Base-by-base conservation (phyloP, 2,329 filamentous ascomycete genomes). In the Claviceps arundinis region DNA sequence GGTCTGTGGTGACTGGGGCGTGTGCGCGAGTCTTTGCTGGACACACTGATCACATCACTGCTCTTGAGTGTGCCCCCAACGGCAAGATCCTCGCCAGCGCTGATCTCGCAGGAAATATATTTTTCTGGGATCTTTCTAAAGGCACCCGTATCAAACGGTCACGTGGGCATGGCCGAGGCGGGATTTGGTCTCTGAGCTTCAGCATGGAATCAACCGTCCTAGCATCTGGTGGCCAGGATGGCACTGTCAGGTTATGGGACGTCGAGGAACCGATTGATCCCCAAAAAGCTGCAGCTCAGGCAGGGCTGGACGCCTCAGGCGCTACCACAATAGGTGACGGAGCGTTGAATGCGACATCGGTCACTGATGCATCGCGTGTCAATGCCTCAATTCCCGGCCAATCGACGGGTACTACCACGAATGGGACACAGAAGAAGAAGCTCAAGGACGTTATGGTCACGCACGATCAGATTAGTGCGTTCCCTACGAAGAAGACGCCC, bases 181-280 rank as follows among this genome's bases (percentile, higher is more conserved):
- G 91, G 9, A 90, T 98, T 59, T 94, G 89, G 82, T 93, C 87
- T 5, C 75, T 98, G 1, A 88, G 87, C 64, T 98, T 94, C 78
- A 93, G 87, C 58, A 88, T 90, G 17, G 93, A 98, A 67, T 95
- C 89, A 1, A 93, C 80, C 1, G 85, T 95, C 1, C 80, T 98
- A 1, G 86, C 91, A 1, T 96, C 90, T 0, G 89, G 88, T 17
- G 91, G 90, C 19, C 85, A 91, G 38, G 93, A 98, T 64, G 86
- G 88, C 57, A 96, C 90, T 0, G 90, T 98, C 17, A 84, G 93
- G 34, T 76, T 96, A 7, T 98, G 93, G 93, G 93, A 97, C 61
- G 85, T 95, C 5, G 78, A 84, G 65, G 74, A 87, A 61, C 78
- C 87, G 44, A 74, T 84, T 30, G 78, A 88, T 55, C 77, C 80